Base-by-base conservation (phyloP, 2,329 filamentous ascomycete genomes). In the Chaetomiaceae sp. region DNA sequence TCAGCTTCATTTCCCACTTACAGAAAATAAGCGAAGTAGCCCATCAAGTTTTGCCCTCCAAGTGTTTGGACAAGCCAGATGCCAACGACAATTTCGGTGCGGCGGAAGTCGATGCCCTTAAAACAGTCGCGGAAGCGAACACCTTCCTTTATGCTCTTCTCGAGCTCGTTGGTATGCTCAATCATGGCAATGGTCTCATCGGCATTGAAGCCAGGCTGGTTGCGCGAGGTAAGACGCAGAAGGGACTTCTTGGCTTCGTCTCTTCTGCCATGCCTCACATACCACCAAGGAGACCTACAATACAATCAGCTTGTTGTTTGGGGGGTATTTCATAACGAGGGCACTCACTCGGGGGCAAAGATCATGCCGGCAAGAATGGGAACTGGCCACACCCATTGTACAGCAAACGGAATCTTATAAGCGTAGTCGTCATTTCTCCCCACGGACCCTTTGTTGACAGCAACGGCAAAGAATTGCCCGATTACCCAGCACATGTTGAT, bases 401-500 rank as follows among this genome's bases (percentile, higher is more conserved):
- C 48, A 0, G 69, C 75, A 50, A 75, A 79, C 0, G 75, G 75
- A 9, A 73, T 74, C 6, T 71, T 66, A 58, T 75, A 79, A 0
- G 71, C 70, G 71, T 73, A 77, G 23, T 76, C 60, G 2, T 69
- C 67, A 1, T 53, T 58, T 8, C 65, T 59, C 5, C 58, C 54
- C 6, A 72, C 54, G 13, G 74, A 66, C 4, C 65, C 67, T 30
- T 67, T 65, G 25, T 73, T 64, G 11, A 75, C 71, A 0, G 67
- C 71, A 4, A 72, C 69, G 1, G 71, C 70, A 33, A 77, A 67
- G 29, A 82, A 72, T 55, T 81, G 78, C 0, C 79, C 79, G 48
- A 80, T 74, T 1, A 78, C 76, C 75, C 77, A 81, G 58, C 78
- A 81, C 68, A 81, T 72, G 58, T 82, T 82, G 62, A 78, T 75